These are phyloP conservation scores for Sporisorium exsertum DNA, from an alignment of 1,284 basidiomycete species.

Conservation along the genomic window DNA sequence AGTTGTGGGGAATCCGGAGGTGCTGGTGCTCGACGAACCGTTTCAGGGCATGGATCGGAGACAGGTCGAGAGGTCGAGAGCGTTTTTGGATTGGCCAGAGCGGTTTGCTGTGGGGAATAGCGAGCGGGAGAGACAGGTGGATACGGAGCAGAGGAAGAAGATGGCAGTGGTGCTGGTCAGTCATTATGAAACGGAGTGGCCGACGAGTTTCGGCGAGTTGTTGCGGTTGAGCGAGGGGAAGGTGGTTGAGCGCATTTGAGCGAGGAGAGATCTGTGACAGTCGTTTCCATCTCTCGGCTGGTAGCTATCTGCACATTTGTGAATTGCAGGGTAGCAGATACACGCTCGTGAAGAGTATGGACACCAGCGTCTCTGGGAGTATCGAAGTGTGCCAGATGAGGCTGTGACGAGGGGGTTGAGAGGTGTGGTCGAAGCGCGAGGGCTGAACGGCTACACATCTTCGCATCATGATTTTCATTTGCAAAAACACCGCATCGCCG, in stretches of 20 bases:
- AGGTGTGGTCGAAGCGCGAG: too few relatives aligned
- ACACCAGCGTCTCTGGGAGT: too few relatives aligned
- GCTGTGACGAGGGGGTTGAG: too few relatives aligned
- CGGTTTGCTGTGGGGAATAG: constrained; percentile 17
- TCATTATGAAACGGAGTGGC: constrained; percentile 68
- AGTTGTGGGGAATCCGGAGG: constrained; percentile 53
- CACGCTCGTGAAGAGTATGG: not conserved
- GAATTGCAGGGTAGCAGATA: too few relatives aligned
- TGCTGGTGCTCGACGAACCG: constrained; percentile 67
- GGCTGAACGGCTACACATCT: too few relatives aligned
- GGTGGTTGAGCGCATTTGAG: constrained; percentile 48
- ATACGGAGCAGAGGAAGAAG: constrained; percentile 23
- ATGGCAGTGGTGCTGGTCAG: constrained; percentile 62
- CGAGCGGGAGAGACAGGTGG: constrained; percentile 9
- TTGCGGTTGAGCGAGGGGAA: constrained; percentile 54
- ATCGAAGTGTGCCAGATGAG: too few relatives aligned
- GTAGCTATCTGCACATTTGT: too few relatives aligned
- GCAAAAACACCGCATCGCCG: not conserved
- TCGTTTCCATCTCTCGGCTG: too few relatives aligned
- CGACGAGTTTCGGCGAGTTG: constrained; percentile 47
- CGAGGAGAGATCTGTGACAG: too few relatives aligned
- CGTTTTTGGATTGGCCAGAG: constrained; percentile 50
- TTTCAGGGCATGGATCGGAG: constrained; percentile 65
- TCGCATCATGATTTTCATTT: not conserved
- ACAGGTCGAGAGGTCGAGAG: constrained; percentile 50